phyloP scores from a whole-genome alignment of 345 rosid species.

The Eucalyptus leucophloia region DNA sequence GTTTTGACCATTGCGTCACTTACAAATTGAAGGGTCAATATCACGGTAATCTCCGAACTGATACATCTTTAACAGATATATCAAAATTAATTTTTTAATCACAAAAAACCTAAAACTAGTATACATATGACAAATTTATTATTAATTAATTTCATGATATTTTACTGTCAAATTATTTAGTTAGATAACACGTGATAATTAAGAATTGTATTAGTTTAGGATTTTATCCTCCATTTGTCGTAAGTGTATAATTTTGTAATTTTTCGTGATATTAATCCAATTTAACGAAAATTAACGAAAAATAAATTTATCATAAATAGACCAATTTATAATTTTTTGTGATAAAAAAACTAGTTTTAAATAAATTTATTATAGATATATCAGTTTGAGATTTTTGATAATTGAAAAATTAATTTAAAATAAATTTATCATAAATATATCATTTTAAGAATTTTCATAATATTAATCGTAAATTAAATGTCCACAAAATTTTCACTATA shows the following conservation, averaged over 20 bases:
- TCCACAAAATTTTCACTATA: too few species aligned
- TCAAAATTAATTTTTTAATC: accelerated
- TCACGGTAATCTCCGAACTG: accelerated
- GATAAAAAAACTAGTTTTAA: accelerated
- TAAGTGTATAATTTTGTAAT: accelerated
- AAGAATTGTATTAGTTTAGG: accelerated
- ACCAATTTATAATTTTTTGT: accelerated
- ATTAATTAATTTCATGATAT: accelerated
- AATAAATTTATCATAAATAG: accelerated
- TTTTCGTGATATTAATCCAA: too few species aligned
- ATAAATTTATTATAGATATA: accelerated
- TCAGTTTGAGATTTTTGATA: accelerated
- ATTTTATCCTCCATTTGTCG: accelerated
- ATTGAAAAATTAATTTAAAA: too few species aligned
- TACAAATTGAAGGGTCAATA: not conserved
- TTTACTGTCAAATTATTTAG: accelerated
- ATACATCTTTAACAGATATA: too few species aligned
- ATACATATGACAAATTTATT: accelerated
- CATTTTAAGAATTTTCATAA: accelerated
- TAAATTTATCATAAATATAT: too few species aligned
- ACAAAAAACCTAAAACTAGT: too few species aligned
- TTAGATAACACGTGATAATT: accelerated
- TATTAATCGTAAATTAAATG: too few species aligned
- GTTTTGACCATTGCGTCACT: not conserved
- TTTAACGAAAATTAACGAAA: accelerated